These are phyloP conservation scores for Zymoseptoria crescenta DNA, from an alignment of 2,329 filamentous ascomycete genomes.

Conservation along the genomic window DNA sequence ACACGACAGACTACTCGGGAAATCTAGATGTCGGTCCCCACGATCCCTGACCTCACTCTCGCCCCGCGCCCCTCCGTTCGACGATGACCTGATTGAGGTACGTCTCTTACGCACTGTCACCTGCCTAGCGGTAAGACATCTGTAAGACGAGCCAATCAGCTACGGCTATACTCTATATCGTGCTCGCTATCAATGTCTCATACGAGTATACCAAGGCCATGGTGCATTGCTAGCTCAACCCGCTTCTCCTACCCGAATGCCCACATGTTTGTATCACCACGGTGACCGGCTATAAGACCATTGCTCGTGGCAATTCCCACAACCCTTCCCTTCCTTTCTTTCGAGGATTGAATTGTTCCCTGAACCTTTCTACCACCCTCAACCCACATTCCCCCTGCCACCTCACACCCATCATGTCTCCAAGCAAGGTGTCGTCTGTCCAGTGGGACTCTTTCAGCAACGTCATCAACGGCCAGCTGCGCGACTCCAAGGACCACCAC, in stretches of 20 bases:
- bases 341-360: neutral
- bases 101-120: neutral
- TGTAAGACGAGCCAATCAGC: too few relatives aligned
- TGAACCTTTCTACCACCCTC: neutral
- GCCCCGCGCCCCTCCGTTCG: too few relatives aligned
- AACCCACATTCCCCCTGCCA: neutral
- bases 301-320: neutral
- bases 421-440: slow-evolving; percentile 35
- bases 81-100: neutral
- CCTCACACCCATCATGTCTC: slow-evolving; percentile 34
- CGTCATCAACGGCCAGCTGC: slow-evolving; percentile 32
- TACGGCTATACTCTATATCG: neutral
- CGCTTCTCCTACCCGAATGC: neutral
- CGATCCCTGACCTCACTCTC: neutral
- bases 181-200: neutral
- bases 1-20: neutral
- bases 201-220: neutral
- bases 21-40: neutral
- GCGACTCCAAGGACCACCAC: slow-evolving; percentile 25
- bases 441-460: slow-evolving; percentile 33
- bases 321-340: neutral
- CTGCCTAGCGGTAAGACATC: neutral
- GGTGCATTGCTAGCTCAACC: neutral
- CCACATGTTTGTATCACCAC: neutral
- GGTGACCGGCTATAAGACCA: neutral